These are phyloP conservation scores for Neurospora terricola DNA, from an alignment of 495 filamentous ascomycete species.

Conservation along the genomic window DNA sequence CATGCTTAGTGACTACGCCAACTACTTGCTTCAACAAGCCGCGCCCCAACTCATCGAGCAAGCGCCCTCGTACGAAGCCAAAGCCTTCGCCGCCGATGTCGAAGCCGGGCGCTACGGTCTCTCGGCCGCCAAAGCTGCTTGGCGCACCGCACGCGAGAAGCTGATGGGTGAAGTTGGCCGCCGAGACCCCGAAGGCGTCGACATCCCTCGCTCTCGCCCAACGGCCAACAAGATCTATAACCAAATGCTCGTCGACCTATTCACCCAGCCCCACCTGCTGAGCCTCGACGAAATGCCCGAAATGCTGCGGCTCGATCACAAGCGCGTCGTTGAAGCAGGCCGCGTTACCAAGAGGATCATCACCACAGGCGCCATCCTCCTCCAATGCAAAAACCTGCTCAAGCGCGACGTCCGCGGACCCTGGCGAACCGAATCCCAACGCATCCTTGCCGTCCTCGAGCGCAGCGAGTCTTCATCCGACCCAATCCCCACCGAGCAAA, in stretches of 20 bases:
- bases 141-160: constrained; percentile 57
- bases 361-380: constrained; percentile 66
- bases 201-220: constrained; percentile 42
- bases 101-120: constrained; percentile 49
- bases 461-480: constrained; percentile 25
- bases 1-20: constrained; percentile 89
- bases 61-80: constrained; percentile 69
- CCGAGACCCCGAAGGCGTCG: constrained; percentile 60
- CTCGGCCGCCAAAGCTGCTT: constrained; percentile 58
- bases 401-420: constrained; percentile 83
- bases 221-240: constrained; percentile 68
- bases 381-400: constrained; percentile 91
- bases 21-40: constrained; percentile 76
- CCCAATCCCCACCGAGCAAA: constrained; percentile 41
- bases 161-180: constrained; percentile 61
- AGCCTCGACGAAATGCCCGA: constrained; percentile 60
- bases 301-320: constrained; percentile 70
- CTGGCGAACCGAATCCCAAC: constrained; percentile 79
- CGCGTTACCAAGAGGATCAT: constrained; percentile 62
- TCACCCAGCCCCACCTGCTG: constrained; percentile 41
- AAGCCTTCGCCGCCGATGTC: constrained; percentile 62
- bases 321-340: constrained; percentile 58
- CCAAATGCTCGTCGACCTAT: constrained; percentile 55
- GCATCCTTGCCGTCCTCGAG: constrained; percentile 51
- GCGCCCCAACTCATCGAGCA: constrained; percentile 76